Base-by-base conservation (phyloP, 495 filamentous ascomycete genomes). In the Penicillium silybi region DNA sequence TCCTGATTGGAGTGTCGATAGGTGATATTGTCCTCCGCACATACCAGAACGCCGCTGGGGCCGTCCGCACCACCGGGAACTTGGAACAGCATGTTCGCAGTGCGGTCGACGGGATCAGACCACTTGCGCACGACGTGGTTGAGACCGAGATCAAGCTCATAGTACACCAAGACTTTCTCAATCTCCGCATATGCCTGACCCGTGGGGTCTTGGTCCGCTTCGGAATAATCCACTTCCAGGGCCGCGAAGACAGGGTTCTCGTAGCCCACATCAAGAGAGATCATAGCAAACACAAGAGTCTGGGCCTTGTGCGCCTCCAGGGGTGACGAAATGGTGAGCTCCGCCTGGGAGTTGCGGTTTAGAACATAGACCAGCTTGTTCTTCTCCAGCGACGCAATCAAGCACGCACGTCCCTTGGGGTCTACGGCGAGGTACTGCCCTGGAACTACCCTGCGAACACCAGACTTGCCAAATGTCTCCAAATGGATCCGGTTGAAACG, bases 301-400 rank as follows among this genome's bases (percentile, higher is more conserved):
- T 95, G 91, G n/a, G 90, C 83, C 68, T 91, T 95, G 70, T 97
- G 93, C 6, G 95, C 95, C 71, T 97, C 95, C n/a, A 97, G 75
- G 1, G 95, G 92, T 15, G 92, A 97, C 6, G 95, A 99, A 35
- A 97, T 97, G 22, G 90, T 93, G 62, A 97, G 80, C 65, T 96
- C 90, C 27, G 89, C 90, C 71, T 96, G 89, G 34, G 90, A 81
- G 71, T 96, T 95, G 35, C 95, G 87, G 73, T 97, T 97, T 48
- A 99, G 79, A 63, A 97, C 92, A 70, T 97, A 99, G 64, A 97
- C 95, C 58, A 99, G 87, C 74, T 97, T 97, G 72, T 97, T 97
- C 82, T 99, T 99, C 71, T 99, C 95, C 51, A 93, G 79, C 8
- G 90, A 90, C 6, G 95, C 89, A 44, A 97, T 90, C 58, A 99